Evolutionary conservation across 2,329 filamentous ascomycete genomes (phyloP).

Genomic region (Phoma herbarum): DNA sequence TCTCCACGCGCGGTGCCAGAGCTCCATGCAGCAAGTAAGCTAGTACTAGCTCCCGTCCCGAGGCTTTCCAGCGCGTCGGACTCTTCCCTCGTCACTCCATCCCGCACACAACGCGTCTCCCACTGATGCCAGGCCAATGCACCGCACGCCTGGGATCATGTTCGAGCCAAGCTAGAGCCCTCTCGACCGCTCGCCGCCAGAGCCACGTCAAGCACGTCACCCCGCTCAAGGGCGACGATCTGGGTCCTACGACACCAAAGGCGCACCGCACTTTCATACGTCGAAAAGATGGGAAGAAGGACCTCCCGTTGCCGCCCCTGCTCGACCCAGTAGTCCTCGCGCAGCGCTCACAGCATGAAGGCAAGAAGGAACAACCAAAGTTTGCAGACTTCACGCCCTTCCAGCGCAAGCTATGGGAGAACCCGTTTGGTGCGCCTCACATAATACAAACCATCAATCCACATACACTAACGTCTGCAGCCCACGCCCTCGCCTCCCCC

Average conservation of each 20-base stretch:
- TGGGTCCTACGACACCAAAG: constrained; percentile 45
- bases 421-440: constrained; percentile 66
- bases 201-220: constrained; percentile 17
- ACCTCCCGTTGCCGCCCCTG: constrained; percentile 59
- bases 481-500: constrained; percentile 68
- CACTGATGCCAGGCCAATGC: constrained; percentile 44
- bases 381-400: constrained; percentile 58
- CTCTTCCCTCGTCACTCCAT: constrained; percentile 12
- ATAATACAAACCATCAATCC: constrained; percentile 11
- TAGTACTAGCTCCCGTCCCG: constrained; percentile 29
- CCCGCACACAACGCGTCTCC: neutral
- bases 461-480: constrained; percentile 51
- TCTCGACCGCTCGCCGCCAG: constrained; percentile 21
- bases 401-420: constrained; percentile 66
- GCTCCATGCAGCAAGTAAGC: neutral
- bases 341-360: constrained; percentile 48
- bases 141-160: constrained; percentile 29
- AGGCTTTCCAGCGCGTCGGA: constrained; percentile 24
- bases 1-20: neutral
- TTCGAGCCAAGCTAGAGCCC: constrained; percentile 23
- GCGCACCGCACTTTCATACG: constrained; percentile 43
- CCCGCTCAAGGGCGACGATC: constrained; percentile 29
- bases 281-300: constrained; percentile 44
- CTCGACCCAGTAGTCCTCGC: constrained; percentile 56
- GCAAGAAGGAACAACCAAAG: constrained; percentile 55